phyloP scores from a whole-genome alignment of 2,329 filamentous ascomycete genomes.

The Stylonectria norvegica region DNA sequence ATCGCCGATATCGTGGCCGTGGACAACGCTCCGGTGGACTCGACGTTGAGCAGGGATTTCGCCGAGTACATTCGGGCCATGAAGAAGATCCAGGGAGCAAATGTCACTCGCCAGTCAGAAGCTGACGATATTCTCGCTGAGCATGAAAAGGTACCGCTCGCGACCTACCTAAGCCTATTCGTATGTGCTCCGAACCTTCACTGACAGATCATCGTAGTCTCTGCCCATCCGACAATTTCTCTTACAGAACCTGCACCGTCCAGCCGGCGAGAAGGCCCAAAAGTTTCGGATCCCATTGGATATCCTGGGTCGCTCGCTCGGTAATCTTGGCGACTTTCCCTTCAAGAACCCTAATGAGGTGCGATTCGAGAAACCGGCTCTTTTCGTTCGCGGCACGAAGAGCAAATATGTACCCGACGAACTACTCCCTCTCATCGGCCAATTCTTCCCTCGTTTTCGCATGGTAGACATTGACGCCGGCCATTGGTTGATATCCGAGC shows the following conservation, averaged over 20 bases:
- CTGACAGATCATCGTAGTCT: conserved; percentile 37
- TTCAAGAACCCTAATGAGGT: conserved; percentile 67
- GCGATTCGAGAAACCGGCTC: conserved; percentile 71
- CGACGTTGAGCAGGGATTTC: conserved; percentile 70
- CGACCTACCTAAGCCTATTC: background rate
- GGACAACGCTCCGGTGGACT: conserved; percentile 88
- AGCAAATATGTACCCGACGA: conserved; percentile 82
- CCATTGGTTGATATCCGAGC: conserved; percentile 89
- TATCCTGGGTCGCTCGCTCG: conserved; percentile 63
- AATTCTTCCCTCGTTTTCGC: conserved; percentile 77
- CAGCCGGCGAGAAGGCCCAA: conserved; percentile 48
- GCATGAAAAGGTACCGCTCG: conserved; percentile 60
- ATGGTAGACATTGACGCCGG: conserved; percentile 73
- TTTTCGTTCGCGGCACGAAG: conserved; percentile 75
- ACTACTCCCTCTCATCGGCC: conserved; percentile 70
- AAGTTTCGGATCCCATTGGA: conserved; percentile 78
- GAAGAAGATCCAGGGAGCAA: conserved; percentile 70
- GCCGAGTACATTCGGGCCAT: conserved; percentile 79
- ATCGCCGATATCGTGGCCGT: conserved; percentile 75
- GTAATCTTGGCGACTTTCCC: conserved; percentile 83
- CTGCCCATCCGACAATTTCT: conserved; percentile 85
- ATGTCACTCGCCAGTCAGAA: conserved; percentile 66
- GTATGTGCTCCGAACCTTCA: background rate
- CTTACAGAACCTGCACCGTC: conserved; percentile 74
- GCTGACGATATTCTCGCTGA: conserved; percentile 75